phyloP scores from a whole-genome alignment of 1,284 basidiomycete genomes.

The Boletellus deceptivus region DNA sequence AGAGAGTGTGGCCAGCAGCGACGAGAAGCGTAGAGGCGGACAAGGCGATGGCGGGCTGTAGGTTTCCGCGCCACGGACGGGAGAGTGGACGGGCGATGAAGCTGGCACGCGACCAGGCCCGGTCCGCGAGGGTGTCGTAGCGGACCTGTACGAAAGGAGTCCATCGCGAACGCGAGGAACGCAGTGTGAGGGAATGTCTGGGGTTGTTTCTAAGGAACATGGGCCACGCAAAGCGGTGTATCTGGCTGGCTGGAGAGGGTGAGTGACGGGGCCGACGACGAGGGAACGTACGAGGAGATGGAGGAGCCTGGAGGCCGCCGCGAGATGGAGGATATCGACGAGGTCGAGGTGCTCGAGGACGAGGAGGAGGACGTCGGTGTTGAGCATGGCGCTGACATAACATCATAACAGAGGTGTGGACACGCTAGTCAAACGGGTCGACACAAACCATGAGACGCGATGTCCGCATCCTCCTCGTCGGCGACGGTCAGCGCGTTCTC shows the following conservation, averaged over 20 bases:
- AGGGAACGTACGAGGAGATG: slow-evolving; percentile 46
- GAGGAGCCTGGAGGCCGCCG: slow-evolving; percentile 45
- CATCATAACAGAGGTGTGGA: neutral
- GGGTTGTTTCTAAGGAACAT: slow-evolving; percentile 48
- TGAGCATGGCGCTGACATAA: slow-evolving; percentile 34
- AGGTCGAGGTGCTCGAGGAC: slow-evolving; percentile 48
- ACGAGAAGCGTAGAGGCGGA: slow-evolving; percentile 58
- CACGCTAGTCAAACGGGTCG: slow-evolving; percentile 4
- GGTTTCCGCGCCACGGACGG: slow-evolving; percentile 57
- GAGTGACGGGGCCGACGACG: neutral
- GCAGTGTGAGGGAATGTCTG: slow-evolving; percentile 53
- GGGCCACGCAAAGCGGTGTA: slow-evolving; percentile 61
- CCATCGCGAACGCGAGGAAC: slow-evolving; percentile 47
- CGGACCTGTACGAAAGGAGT: slow-evolving; percentile 43
- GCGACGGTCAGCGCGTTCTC: slow-evolving; percentile 66
- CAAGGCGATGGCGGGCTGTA: slow-evolving; percentile 59
- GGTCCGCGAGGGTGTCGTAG: slow-evolving; percentile 55
- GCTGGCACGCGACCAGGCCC: slow-evolving; percentile 48
- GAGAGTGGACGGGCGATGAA: slow-evolving; percentile 70
- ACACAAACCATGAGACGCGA: slow-evolving; percentile 70
- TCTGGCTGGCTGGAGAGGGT: slow-evolving; percentile 47
- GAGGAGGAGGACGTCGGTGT: slow-evolving; percentile 58
- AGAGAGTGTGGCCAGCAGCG: slow-evolving; percentile 57
- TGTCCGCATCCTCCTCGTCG: slow-evolving; percentile 90
- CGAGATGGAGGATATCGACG: slow-evolving; percentile 46